Evolutionary conservation across 345 rosid genomes (phyloP).

Genomic region (Euclidium syriacum): DNA sequence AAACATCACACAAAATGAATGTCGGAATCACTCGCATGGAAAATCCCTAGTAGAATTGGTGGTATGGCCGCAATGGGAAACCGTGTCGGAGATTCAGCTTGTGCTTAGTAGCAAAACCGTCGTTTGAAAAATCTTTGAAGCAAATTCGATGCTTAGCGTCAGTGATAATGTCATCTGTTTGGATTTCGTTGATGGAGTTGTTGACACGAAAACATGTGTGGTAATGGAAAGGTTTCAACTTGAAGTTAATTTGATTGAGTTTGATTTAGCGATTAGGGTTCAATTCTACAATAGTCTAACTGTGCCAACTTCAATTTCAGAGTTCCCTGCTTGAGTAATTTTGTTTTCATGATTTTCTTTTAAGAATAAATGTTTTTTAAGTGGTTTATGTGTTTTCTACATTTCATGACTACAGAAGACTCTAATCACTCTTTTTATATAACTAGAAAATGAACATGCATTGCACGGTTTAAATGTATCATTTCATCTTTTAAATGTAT

Average conservation of each 20-base stretch:
- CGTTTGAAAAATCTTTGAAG: constrained; percentile 54
- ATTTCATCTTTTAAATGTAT: too few relatives aligned
- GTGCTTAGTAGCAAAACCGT: constrained; percentile 41
- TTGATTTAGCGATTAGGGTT: constrained; percentile 67
- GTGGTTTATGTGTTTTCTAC: too few relatives aligned
- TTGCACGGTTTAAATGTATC: too few relatives aligned
- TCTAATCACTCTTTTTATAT: too few relatives aligned
- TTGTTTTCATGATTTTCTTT: too few relatives aligned
- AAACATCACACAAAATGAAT: too few relatives aligned
- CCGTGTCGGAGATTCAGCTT: constrained; percentile 51
- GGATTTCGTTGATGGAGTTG: constrained; percentile 69
- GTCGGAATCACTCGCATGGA: too few relatives aligned
- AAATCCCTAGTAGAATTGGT: constrained; percentile 29
- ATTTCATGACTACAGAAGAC: too few relatives aligned
- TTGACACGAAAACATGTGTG: constrained; percentile 46
- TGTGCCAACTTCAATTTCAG: constrained; percentile 73
- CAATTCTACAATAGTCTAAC: constrained; percentile 46
- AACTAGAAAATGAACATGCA: too few relatives aligned
- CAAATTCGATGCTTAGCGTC: constrained; percentile 65
- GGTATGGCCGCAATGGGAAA: constrained; percentile 66
- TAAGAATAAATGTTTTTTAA: too few relatives aligned
- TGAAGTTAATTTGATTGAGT: constrained; percentile 50
- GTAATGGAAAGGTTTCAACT: constrained; percentile 65
- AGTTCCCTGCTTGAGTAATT: too few relatives aligned
- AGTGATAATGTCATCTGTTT: constrained; percentile 44